A percentile compares a stretch with the other conserved stretches of the same genome.
Evolutionary conservation across 495 filamentous ascomycete genomes (phyloP).

Genomic region (Penicillium mononematosum): DNA sequence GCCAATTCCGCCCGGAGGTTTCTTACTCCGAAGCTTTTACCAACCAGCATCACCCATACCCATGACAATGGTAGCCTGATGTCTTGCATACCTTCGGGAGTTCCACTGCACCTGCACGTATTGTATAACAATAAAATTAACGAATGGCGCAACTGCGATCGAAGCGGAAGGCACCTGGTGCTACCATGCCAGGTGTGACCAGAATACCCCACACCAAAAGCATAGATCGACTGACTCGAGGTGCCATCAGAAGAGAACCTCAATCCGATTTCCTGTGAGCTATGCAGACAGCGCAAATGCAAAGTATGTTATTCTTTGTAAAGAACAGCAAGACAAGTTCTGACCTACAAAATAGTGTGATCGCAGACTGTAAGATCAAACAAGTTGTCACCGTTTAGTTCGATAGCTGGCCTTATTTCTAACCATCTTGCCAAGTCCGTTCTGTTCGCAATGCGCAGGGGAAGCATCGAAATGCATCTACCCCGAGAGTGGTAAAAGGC

Average conservation of each 20-base stretch:
- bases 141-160: slow-evolving; percentile 13
- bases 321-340: background rate
- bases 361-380: slow-evolving; percentile 26
- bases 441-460: slow-evolving; percentile 30
- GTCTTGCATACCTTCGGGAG: background rate
- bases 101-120: background rate
- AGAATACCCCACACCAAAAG: background rate
- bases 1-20: slow-evolving; percentile 7
- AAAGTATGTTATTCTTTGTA: slow-evolving; percentile 20
- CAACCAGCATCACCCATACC: slow-evolving; percentile 4
- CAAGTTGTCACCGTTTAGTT: background rate
- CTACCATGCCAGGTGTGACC: slow-evolving; percentile 14
- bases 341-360: slow-evolving; percentile 25
- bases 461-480: slow-evolving; percentile 32
- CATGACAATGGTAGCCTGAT: background rate
- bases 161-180: slow-evolving; percentile 15
- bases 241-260: slow-evolving; percentile 13
- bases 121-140: background rate
- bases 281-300: slow-evolving; percentile 33
- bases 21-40: slow-evolving; percentile 10
- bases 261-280: slow-evolving; percentile 30
- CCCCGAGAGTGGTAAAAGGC: slow-evolving; percentile 34
- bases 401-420: background rate
- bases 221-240: slow-evolving; percentile 8
- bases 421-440: slow-evolving; percentile 14